Base-by-base conservation (phyloP, 1,139 yeast species). In the Hansenula sp. region DNA sequence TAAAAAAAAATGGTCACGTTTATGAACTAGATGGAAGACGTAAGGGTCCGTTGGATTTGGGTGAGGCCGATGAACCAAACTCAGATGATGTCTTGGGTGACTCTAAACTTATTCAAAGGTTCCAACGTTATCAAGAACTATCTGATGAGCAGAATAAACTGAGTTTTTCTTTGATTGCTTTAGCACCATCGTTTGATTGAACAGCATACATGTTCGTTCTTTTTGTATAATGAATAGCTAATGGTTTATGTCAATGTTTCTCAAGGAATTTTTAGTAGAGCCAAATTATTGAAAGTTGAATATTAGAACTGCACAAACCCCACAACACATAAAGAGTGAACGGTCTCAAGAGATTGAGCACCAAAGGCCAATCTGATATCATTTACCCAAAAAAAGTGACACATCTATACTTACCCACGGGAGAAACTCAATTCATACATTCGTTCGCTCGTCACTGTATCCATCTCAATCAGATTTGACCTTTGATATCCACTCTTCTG, bases 21-120 rank as follows among this genome's bases (percentile, higher is more conserved):
- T 86, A 79, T 54, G 98, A 93, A 62, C 72, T 93, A 41, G 99
- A 93, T 60, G 99, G 99, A 0, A 73, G 98, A 52, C 74, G 96
- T 52, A 68, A 67, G 36, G 96, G 96, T 0, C 91, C 96, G 0
- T 70, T 83, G 38, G 81, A 77, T 48, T 67, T 86, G 45, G 91
- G 94, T 0, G 55, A 54, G 13, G 58, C 74, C 4, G 50, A 46
- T 0, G 59, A 51, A 5, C 55, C 51, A 6, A 60, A 51, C 1
- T 52, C 48, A 7, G 52, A 59, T 3, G 84, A 84, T 54, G 71
- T 90, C 33, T 58, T 89, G 30, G 71, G 74, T 24, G 82, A 81
- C 39, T 66, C 71, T 2, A 60, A 66, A 19, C 69, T 90, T 17
- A 60, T 70, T 13, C 67, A 71, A 8, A 77, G 84, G 52, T 79